These are phyloP conservation scores for Leptomonas seymouri DNA, from an alignment of 208 protist genomes.

Conservation along the genomic window DNA sequence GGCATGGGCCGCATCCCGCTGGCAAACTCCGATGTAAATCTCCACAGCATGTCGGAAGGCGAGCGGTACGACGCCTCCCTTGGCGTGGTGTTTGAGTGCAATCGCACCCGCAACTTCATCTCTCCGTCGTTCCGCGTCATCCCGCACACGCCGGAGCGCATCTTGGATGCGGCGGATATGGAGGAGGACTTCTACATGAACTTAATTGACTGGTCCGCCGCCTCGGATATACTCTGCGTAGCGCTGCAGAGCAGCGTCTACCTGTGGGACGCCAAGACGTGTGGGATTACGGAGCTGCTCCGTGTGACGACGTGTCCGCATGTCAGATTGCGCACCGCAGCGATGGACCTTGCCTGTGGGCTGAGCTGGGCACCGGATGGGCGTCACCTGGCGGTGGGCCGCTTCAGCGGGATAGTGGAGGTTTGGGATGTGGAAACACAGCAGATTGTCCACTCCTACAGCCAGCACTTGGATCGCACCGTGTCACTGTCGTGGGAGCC, in stretches of 20 bases:
- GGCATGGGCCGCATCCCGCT: constrained; percentile 5
- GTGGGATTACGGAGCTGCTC: constrained; percentile 91
- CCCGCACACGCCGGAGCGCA: constrained; percentile 93
- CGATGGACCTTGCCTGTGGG: constrained; percentile 75
- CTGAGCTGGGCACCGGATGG: constrained; percentile 95
- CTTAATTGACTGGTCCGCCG: constrained; percentile 97
- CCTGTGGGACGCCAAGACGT: constrained; percentile 97
- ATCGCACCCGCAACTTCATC: constrained; percentile 82
- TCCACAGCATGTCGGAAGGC: constrained; percentile 39
- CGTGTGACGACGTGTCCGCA: constrained; percentile 46
- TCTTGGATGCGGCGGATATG: constrained; percentile 98
- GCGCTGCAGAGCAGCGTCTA: constrained; percentile 97
- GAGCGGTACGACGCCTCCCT: constrained; percentile 66
- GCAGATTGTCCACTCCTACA: constrained; percentile 77
- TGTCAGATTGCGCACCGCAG: background rate
- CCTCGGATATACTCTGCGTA: constrained; percentile 92
- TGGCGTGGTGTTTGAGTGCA: constrained; percentile 85
- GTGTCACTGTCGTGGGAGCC: constrained; percentile 94
- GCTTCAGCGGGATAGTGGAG: constrained; percentile 87
- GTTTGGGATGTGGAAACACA: constrained; percentile 91
- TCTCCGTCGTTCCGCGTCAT: constrained; percentile 88
- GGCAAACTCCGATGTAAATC: constrained; percentile 14
- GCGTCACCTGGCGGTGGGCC: constrained; percentile 85
- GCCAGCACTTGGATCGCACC: constrained; percentile 75
- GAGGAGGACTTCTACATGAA: constrained; percentile 99